phyloP scores from a whole-genome alignment of 805 yeast species.

The Isabelozyma rhagii region DNA sequence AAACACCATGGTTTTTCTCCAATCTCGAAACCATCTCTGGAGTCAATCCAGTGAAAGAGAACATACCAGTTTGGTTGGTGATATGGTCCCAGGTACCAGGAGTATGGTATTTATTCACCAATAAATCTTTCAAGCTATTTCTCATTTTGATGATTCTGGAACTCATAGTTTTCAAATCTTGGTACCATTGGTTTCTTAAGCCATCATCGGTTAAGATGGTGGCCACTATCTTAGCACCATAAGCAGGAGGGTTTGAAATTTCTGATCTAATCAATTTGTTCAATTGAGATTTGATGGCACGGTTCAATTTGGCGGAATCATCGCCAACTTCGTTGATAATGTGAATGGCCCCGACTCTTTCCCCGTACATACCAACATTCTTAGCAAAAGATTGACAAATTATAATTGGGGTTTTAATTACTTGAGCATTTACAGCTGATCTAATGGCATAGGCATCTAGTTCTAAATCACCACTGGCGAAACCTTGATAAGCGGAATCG shows the following conservation, averaged over 20 bases:
- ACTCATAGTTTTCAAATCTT: slow-evolving; percentile 84
- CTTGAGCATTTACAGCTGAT: slow-evolving; percentile 46
- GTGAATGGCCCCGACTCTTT: slow-evolving; percentile 93
- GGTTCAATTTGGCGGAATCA: slow-evolving; percentile 35
- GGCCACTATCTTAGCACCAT: slow-evolving; percentile 90
- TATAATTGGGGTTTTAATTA: slow-evolving; percentile 33
- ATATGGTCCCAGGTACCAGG: slow-evolving; percentile 95
- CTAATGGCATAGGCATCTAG: slow-evolving; percentile 84
- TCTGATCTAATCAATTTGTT: slow-evolving; percentile 75
- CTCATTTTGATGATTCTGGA: slow-evolving; percentile 82
- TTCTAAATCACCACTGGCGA: slow-evolving; percentile 83
- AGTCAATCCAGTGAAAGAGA: slow-evolving; percentile 85
- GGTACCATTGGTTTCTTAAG: slow-evolving; percentile 74
- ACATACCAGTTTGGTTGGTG: slow-evolving; percentile 91
- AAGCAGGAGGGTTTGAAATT: slow-evolving; percentile 91
- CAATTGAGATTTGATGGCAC: slow-evolving; percentile 72
- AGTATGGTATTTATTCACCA: slow-evolving; percentile 56
- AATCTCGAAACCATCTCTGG: slow-evolving; percentile 74
- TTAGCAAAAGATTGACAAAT: slow-evolving; percentile 96
- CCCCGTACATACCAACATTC: slow-evolving; percentile 96
- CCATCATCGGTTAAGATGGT: slow-evolving; percentile 65
- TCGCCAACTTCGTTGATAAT: slow-evolving; percentile 44
- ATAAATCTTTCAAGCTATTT: slow-evolving; percentile 54
- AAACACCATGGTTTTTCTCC: slow-evolving; percentile 76
- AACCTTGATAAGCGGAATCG: slow-evolving; percentile 97